Base-by-base conservation (phyloP, 2,329 filamentous ascomycete genomes). In the Niveomyces coronatus region DNA sequence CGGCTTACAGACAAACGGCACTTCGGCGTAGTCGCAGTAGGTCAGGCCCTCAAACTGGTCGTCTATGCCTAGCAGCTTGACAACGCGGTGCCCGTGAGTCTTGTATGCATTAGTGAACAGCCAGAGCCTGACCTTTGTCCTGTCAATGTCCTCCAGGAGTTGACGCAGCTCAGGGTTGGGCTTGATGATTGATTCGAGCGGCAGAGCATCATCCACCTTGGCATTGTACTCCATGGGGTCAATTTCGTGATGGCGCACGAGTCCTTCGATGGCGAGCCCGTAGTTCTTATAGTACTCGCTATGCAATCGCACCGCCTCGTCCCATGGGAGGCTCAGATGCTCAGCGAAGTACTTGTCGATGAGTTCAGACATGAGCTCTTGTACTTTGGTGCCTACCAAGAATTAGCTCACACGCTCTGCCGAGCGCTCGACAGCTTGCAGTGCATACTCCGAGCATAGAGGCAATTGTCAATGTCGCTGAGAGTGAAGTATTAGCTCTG, bases 381-480 rank as follows among this genome's bases (percentile, higher is more conserved):
- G 84, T 31, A 98, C 86, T 50, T 82, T 83, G 48, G 77, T 77
- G 55, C 74, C 83, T 81, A 44, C 9, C 26, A 9, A 45, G 41
- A 7, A 20, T 13, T 5, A 5, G 8, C 7, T 20, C 9, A 17
- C 7, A 15, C 20, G 28, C n/a, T 15, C 5, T 15, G 11, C n/a
- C n/a, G n/a, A n/a, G n/a, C n/a, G n/a, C n/a, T n/a, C n/a, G n/a
- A n/a, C n/a, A n/a, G n/a, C n/a, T n/a, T n/a, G n/a, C n/a, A n/a
- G n/a, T n/a, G n/a, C 5, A 23, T 54, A 87, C 85, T 88, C 62
- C 82, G 87, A 1, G 88, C 79, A 54, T 95, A 96, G 40, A 96
- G 75, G 62, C 93, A 98, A 56, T 98, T 98, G 69, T 98, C 91
- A 54, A 98, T 96, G 57, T 98, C 91, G 55, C 95, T 96, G 11